Evolutionary conservation across 345 rosid species (phyloP).

Genomic region (Ceriops decandra): DNA sequence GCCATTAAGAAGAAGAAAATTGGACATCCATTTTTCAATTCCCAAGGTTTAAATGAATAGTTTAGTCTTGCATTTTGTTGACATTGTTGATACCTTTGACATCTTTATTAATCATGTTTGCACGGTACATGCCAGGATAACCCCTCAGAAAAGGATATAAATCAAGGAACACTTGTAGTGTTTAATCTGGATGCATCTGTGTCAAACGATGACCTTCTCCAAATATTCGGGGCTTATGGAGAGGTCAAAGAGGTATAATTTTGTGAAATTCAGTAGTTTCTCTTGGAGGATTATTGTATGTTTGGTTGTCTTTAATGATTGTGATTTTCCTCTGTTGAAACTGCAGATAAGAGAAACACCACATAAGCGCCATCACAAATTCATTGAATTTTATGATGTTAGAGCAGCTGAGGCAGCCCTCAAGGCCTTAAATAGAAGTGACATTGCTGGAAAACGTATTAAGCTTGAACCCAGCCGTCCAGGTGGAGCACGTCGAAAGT

Average conservation of each 20-base stretch:
- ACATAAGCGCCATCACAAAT: conserved; percentile 82
- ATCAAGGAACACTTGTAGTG: conserved; percentile 91
- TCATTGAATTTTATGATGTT: conserved; percentile 90
- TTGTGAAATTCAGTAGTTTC: neutral
- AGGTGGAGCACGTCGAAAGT: conserved; percentile 88
- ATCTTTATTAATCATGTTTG: conserved; percentile 10
- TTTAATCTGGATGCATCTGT: conserved; percentile 89
- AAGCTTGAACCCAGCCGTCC: conserved; percentile 99
- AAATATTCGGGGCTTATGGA: conserved; percentile 74
- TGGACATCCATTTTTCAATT: conserved; percentile 94
- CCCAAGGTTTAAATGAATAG: conserved; percentile 64
- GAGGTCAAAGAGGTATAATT: conserved; percentile 85
- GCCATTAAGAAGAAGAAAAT: conserved; percentile 80
- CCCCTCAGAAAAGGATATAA: conserved; percentile 90
- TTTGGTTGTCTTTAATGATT: neutral
- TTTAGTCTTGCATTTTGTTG: neutral
- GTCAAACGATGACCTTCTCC: conserved; percentile 79
- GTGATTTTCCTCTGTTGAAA: conserved; percentile 15
- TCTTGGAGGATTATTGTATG: neutral
- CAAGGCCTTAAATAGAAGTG: conserved; percentile 78
- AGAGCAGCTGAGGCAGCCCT: conserved; percentile 92
- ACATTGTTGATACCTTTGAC: conserved; percentile 6
- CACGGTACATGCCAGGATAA: conserved; percentile 55
- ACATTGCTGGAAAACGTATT: conserved; percentile 94
- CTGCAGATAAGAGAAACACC: conserved; percentile 96